These are phyloP conservation scores for Aspergillus jensenii DNA, from an alignment of 2,329 filamentous ascomycete genomes.

Conservation along the genomic window DNA sequence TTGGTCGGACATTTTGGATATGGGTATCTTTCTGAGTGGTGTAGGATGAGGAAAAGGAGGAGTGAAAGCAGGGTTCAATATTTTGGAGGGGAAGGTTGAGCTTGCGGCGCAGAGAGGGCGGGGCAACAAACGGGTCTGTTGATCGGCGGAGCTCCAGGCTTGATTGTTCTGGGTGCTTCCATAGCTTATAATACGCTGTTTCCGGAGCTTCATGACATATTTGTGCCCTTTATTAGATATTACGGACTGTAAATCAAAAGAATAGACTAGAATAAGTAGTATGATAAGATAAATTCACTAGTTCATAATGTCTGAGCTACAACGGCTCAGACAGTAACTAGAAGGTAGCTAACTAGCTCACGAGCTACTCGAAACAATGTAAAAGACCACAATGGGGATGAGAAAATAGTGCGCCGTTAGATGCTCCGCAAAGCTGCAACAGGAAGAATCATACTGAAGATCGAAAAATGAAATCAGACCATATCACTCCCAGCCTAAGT, in stretches of 20 bases:
- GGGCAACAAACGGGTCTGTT: neutral
- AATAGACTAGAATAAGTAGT: neutral
- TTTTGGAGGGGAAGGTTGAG: neutral
- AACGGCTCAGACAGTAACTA: neutral
- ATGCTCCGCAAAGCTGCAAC: conserved; percentile 3
- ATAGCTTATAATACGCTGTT: neutral
- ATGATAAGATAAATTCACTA: neutral
- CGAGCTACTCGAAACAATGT: neutral
- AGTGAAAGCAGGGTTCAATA: neutral
- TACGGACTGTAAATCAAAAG: neutral
- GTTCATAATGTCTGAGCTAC: neutral
- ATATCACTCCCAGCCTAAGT: neutral
- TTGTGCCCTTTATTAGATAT: neutral
- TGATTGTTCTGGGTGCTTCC: neutral
- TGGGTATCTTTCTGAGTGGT: neutral
- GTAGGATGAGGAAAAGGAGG: neutral
- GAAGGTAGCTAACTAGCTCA: neutral
- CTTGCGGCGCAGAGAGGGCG: neutral
- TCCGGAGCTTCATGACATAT: neutral
- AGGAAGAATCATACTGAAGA: neutral
- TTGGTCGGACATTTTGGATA: conserved; percentile 29
- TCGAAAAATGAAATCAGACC: neutral
- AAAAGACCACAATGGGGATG: neutral
- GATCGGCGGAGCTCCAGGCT: neutral
- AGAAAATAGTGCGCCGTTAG: neutral